These are phyloP conservation scores for Claviceps capensis DNA, from an alignment of 2,329 filamentous ascomycete genomes.

Conservation along the genomic window DNA sequence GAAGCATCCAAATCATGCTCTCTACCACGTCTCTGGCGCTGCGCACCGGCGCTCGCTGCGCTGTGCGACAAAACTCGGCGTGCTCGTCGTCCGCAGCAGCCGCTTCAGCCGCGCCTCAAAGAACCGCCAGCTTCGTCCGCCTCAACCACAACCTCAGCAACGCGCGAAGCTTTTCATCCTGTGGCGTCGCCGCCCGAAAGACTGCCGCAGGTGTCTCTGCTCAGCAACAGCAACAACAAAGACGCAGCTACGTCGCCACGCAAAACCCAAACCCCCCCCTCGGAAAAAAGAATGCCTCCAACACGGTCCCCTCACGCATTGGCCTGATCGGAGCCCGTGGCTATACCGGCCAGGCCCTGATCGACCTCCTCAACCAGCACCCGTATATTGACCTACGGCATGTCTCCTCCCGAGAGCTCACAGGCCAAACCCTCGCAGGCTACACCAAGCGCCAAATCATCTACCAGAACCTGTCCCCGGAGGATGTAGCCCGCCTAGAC, in stretches of 20 bases:
- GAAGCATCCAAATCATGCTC: slow-evolving; percentile 3
- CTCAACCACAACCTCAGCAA: background rate
- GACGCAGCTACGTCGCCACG: background rate
- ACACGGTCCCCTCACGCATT: slow-evolving; percentile 62
- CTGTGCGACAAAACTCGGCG: background rate
- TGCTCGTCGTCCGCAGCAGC: background rate
- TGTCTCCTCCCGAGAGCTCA: slow-evolving; percentile 86
- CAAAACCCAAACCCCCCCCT: slow-evolving; percentile 47
- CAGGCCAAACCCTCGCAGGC: slow-evolving; percentile 72
- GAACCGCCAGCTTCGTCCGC: background rate
- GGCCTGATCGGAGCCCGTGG: slow-evolving; percentile 84
- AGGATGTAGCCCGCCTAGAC: slow-evolving; percentile 77
- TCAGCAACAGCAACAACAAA: background rate
- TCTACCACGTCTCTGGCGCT: background rate
- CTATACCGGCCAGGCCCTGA: slow-evolving; percentile 47
- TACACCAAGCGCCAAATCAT: slow-evolving; percentile 85
- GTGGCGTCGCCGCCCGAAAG: background rate
- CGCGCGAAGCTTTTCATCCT: background rate
- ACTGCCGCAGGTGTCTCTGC: no score
- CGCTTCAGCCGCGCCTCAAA: background rate
- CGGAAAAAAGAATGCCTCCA: slow-evolving; percentile 76
- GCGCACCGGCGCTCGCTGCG: slow-evolving; percentile 1
- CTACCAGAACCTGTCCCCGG: slow-evolving; percentile 79
- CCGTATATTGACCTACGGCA: slow-evolving; percentile 81
- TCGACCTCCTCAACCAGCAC: slow-evolving; percentile 75